phyloP scores from a whole-genome alignment of 345 rosid species.

The Zanthoxylum bungeanum region DNA sequence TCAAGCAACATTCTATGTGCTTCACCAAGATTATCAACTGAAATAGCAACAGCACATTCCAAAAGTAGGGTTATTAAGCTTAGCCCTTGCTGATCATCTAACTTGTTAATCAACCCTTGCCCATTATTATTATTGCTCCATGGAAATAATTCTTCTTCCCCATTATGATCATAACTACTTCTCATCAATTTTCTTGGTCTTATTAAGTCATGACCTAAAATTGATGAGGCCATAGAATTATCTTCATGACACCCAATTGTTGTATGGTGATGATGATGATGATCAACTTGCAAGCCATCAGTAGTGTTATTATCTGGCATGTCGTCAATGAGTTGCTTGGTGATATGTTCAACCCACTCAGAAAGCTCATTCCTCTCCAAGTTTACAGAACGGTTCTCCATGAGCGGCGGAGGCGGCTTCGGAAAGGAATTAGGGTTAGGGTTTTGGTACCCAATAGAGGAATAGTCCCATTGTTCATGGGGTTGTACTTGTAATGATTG shows the following conservation, averaged over 20 bases:
- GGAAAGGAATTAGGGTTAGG: constrained; percentile 12
- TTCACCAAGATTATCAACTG: constrained; percentile 61
- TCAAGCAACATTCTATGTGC: constrained; percentile 62
- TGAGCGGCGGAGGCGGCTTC: constrained; percentile 1
- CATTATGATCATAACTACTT: constrained; percentile 13
- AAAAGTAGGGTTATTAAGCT: constrained; percentile 44
- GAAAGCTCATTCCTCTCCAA: constrained; percentile 52
- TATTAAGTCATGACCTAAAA: constrained; percentile 21
- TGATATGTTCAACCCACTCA: constrained; percentile 65
- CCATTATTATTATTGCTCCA: too few species aligned
- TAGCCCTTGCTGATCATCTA: constrained; percentile 48
- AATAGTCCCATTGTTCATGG: constrained; percentile 34
- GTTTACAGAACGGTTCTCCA: constrained; percentile 23
- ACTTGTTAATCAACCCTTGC: background rate
- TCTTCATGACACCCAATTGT: constrained; percentile 16
- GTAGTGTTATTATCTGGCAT: constrained; percentile 27
- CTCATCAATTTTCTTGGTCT: constrained; percentile 27
- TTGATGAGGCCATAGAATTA: constrained; percentile 5
- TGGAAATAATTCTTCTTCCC: constrained; percentile 8
- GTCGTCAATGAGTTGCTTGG: constrained; percentile 59
- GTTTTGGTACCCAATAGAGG: constrained; percentile 14
- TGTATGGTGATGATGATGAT: background rate
- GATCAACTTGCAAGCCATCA: constrained; percentile 22
- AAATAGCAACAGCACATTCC: constrained; percentile 64
- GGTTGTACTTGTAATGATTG: too few species aligned